Conservation (phyloP, 129 eudicot species). For the Artemisia annua region DNA sequence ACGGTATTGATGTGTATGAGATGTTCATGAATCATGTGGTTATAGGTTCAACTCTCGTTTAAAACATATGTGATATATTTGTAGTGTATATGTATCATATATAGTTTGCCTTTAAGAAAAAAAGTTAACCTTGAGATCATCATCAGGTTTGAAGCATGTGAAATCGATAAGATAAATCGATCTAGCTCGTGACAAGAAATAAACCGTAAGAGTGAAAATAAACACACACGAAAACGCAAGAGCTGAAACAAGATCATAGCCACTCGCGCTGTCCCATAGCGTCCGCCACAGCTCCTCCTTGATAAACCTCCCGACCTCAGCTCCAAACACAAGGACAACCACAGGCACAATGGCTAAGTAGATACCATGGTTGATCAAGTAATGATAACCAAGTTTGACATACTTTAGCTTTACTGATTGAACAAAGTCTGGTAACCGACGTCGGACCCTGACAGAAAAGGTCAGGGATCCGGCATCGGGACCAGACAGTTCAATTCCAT, state of each 20-base stretch:
- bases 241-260: constrained; percentile 52
- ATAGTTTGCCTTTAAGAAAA: neutral
- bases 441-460: constrained; percentile 64
- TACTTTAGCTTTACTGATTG: constrained; percentile 79
- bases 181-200: constrained; percentile 60
- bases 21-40: no score
- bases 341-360: constrained; percentile 62
- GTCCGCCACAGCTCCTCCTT: constrained; percentile 60
- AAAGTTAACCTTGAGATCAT: constrained; percentile 67
- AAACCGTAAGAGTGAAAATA: constrained; percentile 48
- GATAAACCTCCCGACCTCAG: constrained; percentile 56
- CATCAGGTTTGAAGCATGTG: constrained; percentile 70
- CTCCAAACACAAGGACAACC: constrained; percentile 53
- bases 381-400: constrained; percentile 82
- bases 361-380: constrained; percentile 62
- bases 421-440: constrained; percentile 52
- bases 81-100: no score
- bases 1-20: no score
- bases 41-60: no score
- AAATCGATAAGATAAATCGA: constrained; percentile 80
- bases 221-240: constrained; percentile 49
- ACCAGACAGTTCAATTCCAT: constrained; percentile 49
- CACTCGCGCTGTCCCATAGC: constrained; percentile 48
- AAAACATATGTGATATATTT: no score
- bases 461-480: constrained; percentile 55